phyloP scores from a whole-genome alignment of 257 asterid genomes.

The Solanum dulcamara region DNA sequence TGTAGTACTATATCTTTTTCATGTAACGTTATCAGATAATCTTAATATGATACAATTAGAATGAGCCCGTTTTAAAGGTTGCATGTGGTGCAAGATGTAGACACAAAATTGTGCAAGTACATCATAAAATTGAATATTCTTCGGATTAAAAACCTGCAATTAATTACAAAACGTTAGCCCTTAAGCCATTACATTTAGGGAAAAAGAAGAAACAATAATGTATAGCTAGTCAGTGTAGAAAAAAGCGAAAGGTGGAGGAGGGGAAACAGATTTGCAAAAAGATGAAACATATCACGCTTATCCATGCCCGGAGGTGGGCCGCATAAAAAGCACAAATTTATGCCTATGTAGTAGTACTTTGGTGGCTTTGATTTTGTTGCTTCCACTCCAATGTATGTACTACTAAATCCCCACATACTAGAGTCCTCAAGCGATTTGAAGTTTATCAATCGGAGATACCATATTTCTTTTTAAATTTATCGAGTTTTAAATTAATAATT shows the following conservation, averaged over 20 bases:
- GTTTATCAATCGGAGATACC: neutral
- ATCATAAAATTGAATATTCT: neutral
- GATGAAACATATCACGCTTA: neutral
- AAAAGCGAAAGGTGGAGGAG: neutral
- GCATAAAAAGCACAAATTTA: neutral
- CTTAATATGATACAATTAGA: neutral
- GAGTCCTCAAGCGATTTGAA: neutral
- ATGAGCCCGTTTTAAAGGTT: neutral
- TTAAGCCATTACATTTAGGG: neutral
- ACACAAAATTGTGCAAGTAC: neutral
- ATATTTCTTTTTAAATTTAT: neutral
- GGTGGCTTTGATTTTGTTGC: neutral
- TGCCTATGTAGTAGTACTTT: neutral
- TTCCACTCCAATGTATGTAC: neutral
- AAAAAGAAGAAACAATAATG: neutral
- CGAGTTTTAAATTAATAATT: accelerated
- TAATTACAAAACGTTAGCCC: neutral
- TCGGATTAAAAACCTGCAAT: neutral
- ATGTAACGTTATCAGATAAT: neutral
- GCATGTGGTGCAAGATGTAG: neutral
- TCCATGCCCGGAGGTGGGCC: neutral
- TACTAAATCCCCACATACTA: neutral
- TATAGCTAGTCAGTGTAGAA: neutral
- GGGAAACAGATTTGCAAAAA: neutral
- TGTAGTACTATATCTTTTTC: neutral